Evolutionary conservation across 2,329 filamentous ascomycete genomes (phyloP).

Genomic region (Colletotrichum sp.): DNA sequence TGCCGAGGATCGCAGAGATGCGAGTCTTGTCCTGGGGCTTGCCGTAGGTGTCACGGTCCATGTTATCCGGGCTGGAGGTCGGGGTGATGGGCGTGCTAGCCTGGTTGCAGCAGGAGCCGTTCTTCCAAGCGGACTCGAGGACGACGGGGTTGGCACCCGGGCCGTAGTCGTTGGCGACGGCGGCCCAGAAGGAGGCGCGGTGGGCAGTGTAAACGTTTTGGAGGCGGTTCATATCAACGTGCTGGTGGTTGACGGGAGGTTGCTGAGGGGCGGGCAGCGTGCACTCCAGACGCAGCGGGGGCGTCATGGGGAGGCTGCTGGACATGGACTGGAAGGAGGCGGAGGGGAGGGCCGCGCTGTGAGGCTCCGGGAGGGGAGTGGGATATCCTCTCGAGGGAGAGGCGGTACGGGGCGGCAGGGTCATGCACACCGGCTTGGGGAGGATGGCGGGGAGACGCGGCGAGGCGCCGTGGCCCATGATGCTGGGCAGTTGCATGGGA

Average conservation of each 20-base stretch:
- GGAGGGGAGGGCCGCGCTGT: constrained; percentile 51
- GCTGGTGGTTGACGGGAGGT: constrained; percentile 38
- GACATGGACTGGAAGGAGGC: constrained; percentile 36
- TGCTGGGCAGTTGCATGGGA: constrained; percentile 59
- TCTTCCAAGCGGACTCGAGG: constrained; percentile 75
- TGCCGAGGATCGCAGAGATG: constrained; percentile 67
- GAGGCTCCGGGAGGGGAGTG: constrained; percentile 45
- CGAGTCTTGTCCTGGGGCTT: constrained; percentile 59
- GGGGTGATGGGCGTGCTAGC: constrained; percentile 57
- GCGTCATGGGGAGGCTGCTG: constrained; percentile 37
- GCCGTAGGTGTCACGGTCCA: constrained; percentile 45
- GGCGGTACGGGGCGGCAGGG: constrained; percentile 41
- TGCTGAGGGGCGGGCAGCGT: constrained; percentile 45
- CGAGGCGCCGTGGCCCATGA: constrained; percentile 52
- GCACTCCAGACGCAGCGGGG: constrained; percentile 66
- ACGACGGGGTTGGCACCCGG: constrained; percentile 63
- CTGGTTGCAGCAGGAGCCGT: constrained; percentile 45
- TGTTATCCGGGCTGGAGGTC: constrained; percentile 53
- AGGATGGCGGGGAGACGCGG: constrained; percentile 66
- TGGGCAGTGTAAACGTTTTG: constrained; percentile 74
- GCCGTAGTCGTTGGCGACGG: constrained; percentile 76
- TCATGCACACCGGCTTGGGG: constrained; percentile 66
- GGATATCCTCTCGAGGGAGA: constrained; percentile 45
- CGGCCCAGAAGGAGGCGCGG: constrained; percentile 74
- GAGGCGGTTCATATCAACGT: constrained; percentile 70